Percentiles rank a stretch among this genome's conserved stretches.
Conservation (phyloP, 495 filamentous ascomycete genomes). For the Letharia lupina region DNA sequence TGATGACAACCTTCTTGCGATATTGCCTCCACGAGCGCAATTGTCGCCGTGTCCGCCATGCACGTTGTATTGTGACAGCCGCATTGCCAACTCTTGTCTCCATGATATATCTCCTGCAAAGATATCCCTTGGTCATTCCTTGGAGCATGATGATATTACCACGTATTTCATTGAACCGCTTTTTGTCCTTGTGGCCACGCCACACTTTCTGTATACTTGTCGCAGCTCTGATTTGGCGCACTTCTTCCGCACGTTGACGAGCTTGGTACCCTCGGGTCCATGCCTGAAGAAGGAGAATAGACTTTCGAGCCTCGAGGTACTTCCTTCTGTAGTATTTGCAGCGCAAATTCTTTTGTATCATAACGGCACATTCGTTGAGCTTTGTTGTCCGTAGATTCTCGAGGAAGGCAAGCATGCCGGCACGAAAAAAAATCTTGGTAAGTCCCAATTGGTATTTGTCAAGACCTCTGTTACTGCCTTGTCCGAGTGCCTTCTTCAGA, state of each 20-base stretch:
- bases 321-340: conserved; percentile 91
- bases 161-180: conserved; percentile 64
- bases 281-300: conserved; percentile 74
- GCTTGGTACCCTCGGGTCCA: conserved; percentile 64
- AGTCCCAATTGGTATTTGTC: conserved; percentile 95
- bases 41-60: conserved; percentile 73
- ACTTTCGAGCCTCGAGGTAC: conserved; percentile 76
- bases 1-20: conserved; percentile 75
- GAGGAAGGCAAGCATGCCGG: conserved; percentile 95
- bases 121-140: conserved; percentile 81
- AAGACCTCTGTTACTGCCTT: conserved; percentile 64
- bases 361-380: conserved; percentile 87
- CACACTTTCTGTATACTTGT: conserved; percentile 93
- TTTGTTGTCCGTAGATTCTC: conserved; percentile 86
- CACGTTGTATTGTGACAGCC: conserved; percentile 79
- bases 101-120: conserved; percentile 80
- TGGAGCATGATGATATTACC: conserved; percentile 78
- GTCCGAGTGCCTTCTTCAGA: conserved; percentile 79
- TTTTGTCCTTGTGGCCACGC: conserved; percentile 81
- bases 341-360: conserved; percentile 98
- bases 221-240: conserved; percentile 75
- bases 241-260: conserved; percentile 67
- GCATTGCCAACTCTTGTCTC: conserved; percentile 91
- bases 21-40: conserved; percentile 80
- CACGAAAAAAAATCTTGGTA: conserved; percentile 98